A percentile compares a stretch with the other conserved stretches of the same genome.
Evolutionary conservation across 495 filamentous ascomycete species (phyloP).

Genomic region (Aspergillus leporis): DNA sequence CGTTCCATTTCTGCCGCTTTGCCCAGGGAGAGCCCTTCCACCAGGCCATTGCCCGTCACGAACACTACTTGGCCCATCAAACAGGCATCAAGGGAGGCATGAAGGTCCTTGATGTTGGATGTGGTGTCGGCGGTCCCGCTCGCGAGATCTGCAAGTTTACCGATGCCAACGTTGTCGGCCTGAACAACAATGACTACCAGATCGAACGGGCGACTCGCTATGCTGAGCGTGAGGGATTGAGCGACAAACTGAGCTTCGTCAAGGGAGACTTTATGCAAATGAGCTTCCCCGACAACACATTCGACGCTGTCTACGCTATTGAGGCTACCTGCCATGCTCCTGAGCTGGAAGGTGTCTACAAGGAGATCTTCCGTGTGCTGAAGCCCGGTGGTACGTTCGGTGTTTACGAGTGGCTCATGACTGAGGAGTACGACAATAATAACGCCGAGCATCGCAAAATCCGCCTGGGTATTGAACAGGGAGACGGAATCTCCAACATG

Average conservation of each 20-base stretch:
- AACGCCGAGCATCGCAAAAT: slow-evolving; percentile 87
- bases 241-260: slow-evolving; percentile 79
- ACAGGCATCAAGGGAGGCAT: slow-evolving; percentile 84
- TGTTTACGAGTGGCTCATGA: slow-evolving; percentile 99
- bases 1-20: slow-evolving; percentile 98
- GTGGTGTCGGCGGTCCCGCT: slow-evolving; percentile 96
- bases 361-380: slow-evolving; percentile 89
- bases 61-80: slow-evolving; percentile 93
- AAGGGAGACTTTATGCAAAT: slow-evolving; percentile 99
- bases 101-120: slow-evolving; percentile 95
- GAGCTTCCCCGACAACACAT: slow-evolving; percentile 86
- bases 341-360: slow-evolving; percentile 90
- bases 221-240: slow-evolving; percentile 76
- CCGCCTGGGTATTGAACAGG: slow-evolving; percentile 93
- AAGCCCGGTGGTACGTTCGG: slow-evolving; percentile 97
- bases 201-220: slow-evolving; percentile 91
- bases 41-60: slow-evolving; percentile 94
- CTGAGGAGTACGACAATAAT: slow-evolving; percentile 87
- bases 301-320: slow-evolving; percentile 97
- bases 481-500: slow-evolving; percentile 99
- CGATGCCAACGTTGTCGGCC: slow-evolving; percentile 81
- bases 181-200: slow-evolving; percentile 99
- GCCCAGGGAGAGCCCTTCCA: slow-evolving; percentile 83
- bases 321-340: slow-evolving; percentile 97
- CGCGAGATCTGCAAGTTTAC: slow-evolving; percentile 96